These are phyloP conservation scores for Litsea cubeba DNA, from an alignment of 164 flowering plant genomes.

Conservation along the genomic window DNA sequence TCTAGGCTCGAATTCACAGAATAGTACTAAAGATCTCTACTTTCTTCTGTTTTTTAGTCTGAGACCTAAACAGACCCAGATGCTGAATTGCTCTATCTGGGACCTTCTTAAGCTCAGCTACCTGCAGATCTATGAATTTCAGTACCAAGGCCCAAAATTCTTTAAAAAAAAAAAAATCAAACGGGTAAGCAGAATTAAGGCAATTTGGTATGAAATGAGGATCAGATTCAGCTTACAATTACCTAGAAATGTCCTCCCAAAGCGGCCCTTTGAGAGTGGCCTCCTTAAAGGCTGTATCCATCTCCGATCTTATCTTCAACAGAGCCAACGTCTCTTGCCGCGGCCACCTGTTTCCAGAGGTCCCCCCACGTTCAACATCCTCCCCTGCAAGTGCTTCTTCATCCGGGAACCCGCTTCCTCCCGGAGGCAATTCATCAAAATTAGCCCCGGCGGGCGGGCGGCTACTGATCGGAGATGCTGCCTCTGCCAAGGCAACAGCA, in stretches of 20 bases:
- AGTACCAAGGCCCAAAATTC: no score
- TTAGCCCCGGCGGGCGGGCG: conserved; percentile 43
- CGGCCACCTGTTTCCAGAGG: conserved; percentile 71
- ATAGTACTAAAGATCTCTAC: no score
- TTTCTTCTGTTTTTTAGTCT: no score
- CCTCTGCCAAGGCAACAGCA: conserved; percentile 19
- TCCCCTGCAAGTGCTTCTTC: conserved; percentile 34
- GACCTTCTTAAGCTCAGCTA: no score
- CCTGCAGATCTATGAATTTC: no score
- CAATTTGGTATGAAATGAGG: no score
- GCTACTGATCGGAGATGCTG: conserved; percentile 40
- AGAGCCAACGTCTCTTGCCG: conserved; percentile 86
- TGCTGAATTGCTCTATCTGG: no score
- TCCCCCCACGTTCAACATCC: conserved; percentile 35
- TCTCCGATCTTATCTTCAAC: conserved; percentile 77
- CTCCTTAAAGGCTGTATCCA: conserved; percentile 84
- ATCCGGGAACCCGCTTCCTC: conserved; percentile 15
- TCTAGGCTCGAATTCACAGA: no score
- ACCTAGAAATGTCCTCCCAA: conserved; percentile 98
- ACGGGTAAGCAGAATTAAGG: no score
- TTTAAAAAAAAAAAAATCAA: no score
- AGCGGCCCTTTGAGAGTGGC: conserved; percentile 90
- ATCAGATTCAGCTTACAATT: background rate
- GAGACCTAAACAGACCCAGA: no score
- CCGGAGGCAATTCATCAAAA: conserved; percentile 37